These are phyloP conservation scores for Ceratocystis papillata DNA, from an alignment of 2,329 filamentous ascomycete species.

Conservation along the genomic window DNA sequence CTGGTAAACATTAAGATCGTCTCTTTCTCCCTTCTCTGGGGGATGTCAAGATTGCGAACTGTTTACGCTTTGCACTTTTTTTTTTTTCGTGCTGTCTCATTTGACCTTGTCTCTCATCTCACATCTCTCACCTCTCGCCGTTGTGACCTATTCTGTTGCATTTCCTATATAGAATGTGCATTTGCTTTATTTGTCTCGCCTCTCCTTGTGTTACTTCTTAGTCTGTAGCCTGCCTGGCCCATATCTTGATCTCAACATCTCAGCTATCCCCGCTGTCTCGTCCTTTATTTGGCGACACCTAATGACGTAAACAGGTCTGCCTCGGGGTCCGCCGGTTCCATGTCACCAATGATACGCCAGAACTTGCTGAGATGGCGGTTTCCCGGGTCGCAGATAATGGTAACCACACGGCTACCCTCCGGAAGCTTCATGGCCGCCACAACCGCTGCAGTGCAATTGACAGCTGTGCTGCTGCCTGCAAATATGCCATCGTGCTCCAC, in stretches of 20 bases:
- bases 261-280: too few relatives aligned
- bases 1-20: slow-evolving; percentile 19
- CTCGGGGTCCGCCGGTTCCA: slow-evolving; percentile 53
- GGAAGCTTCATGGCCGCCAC: slow-evolving; percentile 54
- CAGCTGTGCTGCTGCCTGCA: slow-evolving; percentile 85
- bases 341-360: slow-evolving; percentile 60
- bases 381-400: slow-evolving; percentile 76
- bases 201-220: background rate
- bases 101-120: too few relatives aligned
- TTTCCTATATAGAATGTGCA: background rate
- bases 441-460: slow-evolving; percentile 81
- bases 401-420: slow-evolving; percentile 58
- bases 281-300: slow-evolving; percentile 31
- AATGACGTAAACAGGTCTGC: slow-evolving; percentile 43
- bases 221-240: background rate
- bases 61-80: background rate
- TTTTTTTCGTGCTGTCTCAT: too few relatives aligned
- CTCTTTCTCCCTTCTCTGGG: slow-evolving; percentile 1
- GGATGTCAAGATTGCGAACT: slow-evolving; percentile 13
- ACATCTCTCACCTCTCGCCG: too few relatives aligned
- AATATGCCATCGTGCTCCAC: slow-evolving; percentile 95
- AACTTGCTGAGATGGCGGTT: slow-evolving; percentile 74
- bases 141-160: too few relatives aligned
- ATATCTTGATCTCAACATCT: background rate
- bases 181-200: background rate